Conservation (phyloP, 805 yeast species). For the Ogataea salicorniae region DNA sequence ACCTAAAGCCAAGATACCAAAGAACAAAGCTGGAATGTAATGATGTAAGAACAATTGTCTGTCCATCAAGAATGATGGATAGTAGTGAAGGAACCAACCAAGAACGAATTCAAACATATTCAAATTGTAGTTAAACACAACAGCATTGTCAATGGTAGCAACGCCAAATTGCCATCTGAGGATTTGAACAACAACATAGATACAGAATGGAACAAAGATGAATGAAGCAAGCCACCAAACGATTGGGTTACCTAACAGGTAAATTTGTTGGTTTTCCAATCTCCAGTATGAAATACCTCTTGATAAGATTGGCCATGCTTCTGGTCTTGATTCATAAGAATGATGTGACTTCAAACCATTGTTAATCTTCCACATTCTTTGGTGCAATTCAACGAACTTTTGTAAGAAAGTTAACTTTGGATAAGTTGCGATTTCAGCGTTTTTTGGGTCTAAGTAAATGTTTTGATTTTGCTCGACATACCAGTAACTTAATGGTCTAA, state of each 20-base stretch:
- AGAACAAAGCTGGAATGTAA: conserved; percentile 87
- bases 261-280: conserved; percentile 47
- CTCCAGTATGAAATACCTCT: conserved; percentile 87
- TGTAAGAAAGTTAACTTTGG: conserved; percentile 47
- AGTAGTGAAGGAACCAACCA: conserved; percentile 70
- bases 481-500: conserved; percentile 58
- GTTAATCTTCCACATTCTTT: conserved; percentile 75
- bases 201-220: conserved; percentile 43
- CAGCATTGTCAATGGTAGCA: conserved; percentile 34
- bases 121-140: conserved; percentile 58
- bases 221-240: conserved; percentile 70
- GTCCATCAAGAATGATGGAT: conserved; percentile 81
- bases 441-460: conserved; percentile 34
- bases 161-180: conserved; percentile 61
- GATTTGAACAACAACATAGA: conserved; percentile 43
- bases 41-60: conserved; percentile 93
- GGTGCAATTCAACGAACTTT: conserved; percentile 62
- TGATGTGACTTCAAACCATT: conserved; percentile 65
- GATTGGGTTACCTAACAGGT: conserved; percentile 73
- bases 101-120: conserved; percentile 55
- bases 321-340: conserved; percentile 65
- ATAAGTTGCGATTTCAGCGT: conserved; percentile 49
- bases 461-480: conserved; percentile 68
- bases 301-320: conserved; percentile 65
- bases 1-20: conserved; percentile 39